Percentiles rank a stretch among this genome's conserved stretches.
Evolutionary conservation across 2,329 filamentous ascomycete genomes (phyloP).

Genomic region (Sporothrix euskadiensis): DNA sequence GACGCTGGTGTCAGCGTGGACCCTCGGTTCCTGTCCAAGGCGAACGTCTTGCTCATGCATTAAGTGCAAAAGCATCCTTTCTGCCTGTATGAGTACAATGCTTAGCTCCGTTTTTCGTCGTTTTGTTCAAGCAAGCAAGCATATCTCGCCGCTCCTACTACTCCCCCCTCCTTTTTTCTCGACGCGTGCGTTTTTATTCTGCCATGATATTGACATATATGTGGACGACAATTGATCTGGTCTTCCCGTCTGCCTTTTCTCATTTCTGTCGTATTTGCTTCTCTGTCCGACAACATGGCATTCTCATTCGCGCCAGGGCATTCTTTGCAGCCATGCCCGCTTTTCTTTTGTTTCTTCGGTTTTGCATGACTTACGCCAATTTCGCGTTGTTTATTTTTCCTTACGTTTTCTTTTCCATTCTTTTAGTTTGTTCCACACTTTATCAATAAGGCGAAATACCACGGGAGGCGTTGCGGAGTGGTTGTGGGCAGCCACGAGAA

Average conservation of each 20-base stretch:
- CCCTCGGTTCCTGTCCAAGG: slow-evolving; percentile 48
- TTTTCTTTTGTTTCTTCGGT: background rate
- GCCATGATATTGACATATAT: background rate
- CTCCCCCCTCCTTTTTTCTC: background rate
- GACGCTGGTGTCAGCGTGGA: slow-evolving; percentile 50
- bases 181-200: background rate
- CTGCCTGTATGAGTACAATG: background rate
- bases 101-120: background rate
- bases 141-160: background rate
- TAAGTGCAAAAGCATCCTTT: background rate
- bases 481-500: background rate
- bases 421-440: background rate
- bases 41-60: slow-evolving; percentile 52
- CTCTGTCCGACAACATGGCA: background rate
- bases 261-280: background rate
- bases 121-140: background rate
- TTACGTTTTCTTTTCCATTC: background rate
- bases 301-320: background rate
- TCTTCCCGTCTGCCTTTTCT: background rate
- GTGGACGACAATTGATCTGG: background rate
- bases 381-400: slow-evolving; percentile 3
- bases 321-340: background rate
- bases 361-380: background rate
- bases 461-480: background rate
- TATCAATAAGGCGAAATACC: background rate